Percentiles rank a stretch among this genome's conserved stretches.
phyloP scores from a whole-genome alignment of 345 rosid genomes.

The Euphorbia pulcherrima region DNA sequence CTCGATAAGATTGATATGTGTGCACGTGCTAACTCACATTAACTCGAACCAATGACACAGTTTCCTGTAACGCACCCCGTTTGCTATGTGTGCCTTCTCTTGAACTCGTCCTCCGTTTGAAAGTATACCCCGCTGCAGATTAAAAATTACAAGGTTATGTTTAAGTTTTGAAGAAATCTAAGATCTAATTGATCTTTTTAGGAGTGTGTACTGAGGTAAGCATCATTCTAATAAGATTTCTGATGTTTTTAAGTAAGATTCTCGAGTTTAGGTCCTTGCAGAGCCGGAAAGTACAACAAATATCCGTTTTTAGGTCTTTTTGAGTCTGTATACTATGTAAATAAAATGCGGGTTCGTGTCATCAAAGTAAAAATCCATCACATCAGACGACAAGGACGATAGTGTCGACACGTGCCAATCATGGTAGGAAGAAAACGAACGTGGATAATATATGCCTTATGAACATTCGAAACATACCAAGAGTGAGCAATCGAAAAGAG shows the following conservation, averaged over 20 bases:
- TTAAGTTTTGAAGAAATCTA: background rate
- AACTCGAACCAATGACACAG: constrained; percentile 76
- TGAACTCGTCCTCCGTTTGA: constrained; percentile 91
- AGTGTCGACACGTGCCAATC: constrained; percentile 45
- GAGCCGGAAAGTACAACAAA: too few relatives aligned
- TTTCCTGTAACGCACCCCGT: constrained; percentile 89
- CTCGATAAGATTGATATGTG: too few relatives aligned
- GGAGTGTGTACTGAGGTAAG: background rate
- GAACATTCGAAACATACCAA: background rate
- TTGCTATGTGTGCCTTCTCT: constrained; percentile 98
- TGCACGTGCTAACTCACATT: constrained; percentile 45
- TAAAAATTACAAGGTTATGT: background rate
- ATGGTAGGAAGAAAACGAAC: constrained; percentile 30
- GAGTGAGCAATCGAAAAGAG: constrained; percentile 17
- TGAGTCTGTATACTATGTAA: too few relatives aligned
- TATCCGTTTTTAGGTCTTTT: too few relatives aligned
- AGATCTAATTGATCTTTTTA: background rate
- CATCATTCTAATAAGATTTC: background rate
- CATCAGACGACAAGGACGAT: constrained; percentile 35
- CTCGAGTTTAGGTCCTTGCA: background rate
- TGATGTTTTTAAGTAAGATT: background rate
- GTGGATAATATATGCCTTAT: constrained; percentile 36
- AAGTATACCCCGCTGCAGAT: constrained; percentile 87
- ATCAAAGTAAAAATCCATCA: too few relatives aligned
- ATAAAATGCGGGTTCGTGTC: too few relatives aligned